phyloP scores from a whole-genome alignment of 805 yeast species.

The Pichia gijzeniarum region DNA sequence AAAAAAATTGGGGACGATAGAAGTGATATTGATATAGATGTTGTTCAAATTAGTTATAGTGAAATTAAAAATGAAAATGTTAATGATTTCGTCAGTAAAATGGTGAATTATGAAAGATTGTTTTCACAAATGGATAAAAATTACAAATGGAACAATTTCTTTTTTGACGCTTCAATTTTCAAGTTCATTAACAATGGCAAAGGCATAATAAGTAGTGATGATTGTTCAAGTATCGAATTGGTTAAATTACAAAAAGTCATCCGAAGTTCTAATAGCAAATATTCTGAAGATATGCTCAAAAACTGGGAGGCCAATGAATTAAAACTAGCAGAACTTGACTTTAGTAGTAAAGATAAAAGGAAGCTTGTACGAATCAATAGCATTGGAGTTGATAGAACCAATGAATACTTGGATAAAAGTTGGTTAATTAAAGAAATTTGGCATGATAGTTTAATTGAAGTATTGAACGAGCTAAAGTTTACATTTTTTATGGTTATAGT shows the following conservation, averaged over 20 bases:
- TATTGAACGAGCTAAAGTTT: no score
- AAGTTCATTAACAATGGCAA: constrained; percentile 10
- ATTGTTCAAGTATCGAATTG: constrained; percentile 47
- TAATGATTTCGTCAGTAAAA: neutral
- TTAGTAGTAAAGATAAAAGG: constrained; percentile 3
- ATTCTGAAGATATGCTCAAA: neutral
- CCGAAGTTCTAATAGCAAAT: neutral
- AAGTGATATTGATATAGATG: neutral
- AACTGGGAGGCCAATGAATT: constrained; percentile 16
- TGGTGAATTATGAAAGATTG: neutral
- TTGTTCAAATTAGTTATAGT: neutral
- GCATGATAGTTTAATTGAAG: constrained; percentile 13
- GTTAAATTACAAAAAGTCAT: constrained; percentile 33
- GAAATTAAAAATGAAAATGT: neutral
- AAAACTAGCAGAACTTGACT: constrained; percentile 5
- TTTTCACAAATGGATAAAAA: neutral
- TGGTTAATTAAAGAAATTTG: constrained; percentile 43
- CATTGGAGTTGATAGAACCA: constrained; percentile 27
- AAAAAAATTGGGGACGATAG: neutral
- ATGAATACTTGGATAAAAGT: constrained; percentile 52
- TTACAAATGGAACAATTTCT: neutral
- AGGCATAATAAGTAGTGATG: constrained; percentile 36
- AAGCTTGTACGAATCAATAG: constrained; percentile 14
- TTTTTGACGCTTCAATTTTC: constrained; percentile 14
- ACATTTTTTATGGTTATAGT: no score